Evolutionary conservation across 805 yeast species (phyloP), one percentile per base, ranked within the genome.

Genomic region (Hanseniaspora singularis): DNA sequence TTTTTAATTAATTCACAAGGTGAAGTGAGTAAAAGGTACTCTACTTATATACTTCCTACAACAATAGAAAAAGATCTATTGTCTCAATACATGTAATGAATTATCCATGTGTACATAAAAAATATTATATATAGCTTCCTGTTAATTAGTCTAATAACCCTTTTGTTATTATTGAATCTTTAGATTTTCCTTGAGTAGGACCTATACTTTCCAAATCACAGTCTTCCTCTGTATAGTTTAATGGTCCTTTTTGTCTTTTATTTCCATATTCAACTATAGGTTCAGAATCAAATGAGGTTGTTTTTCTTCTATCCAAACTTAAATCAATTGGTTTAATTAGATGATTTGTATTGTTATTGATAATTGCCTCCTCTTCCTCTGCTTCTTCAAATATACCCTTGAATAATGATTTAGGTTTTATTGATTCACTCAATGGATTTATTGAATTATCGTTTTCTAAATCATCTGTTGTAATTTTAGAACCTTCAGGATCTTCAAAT

Each of bases 1-100:
- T 82, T 81, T 60, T 51, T 82, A 40, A 59, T 82, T 37, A 72
- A 72, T 57, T 64, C 66, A 52, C 53, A 70, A 2, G 92, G 92
- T 26, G 54, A 66, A 1, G 83, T 79, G 15, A 68, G 73, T 14
- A 61, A 62, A 31, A 67, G 88, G 51, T 74, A 64, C 59, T 68
- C 76, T 2, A 70, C 84, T 3, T 56, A 71, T 28, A 71, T 77
- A 33, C 64, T 73, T n/a, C 89, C 92, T 3, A 52, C 58, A n/a
- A 58, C 64, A 19, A 60, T 80, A 33, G 72, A 70, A 47, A 55
- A 66, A 38, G 71, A 68, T 49, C 72, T 78, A 51, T 77, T 74
- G 57, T 63, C 63, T 53, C 64, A 72, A 40, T 67, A 77, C 52
- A 22, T 18, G 26, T 14, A 14, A 15, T n/a, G n/a, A n/a, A n/a